These are phyloP conservation scores for Plasmodium knowlesi DNA, from an alignment of 169 alveolate species.

Conservation along the genomic window DNA sequence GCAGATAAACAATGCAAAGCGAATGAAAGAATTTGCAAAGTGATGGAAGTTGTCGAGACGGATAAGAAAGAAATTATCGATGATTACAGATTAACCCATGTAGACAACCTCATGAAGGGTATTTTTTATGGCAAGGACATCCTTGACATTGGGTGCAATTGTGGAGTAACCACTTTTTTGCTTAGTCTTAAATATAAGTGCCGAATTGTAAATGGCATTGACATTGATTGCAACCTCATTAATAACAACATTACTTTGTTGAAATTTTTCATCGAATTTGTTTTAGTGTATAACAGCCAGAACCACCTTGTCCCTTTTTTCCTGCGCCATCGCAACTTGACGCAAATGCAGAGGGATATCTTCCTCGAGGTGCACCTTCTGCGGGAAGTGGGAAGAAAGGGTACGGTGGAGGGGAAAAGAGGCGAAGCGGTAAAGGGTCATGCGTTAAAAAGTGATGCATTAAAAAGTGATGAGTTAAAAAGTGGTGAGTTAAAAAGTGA, in stretches of 20 bases:
- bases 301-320: slow-evolving; percentile 37
- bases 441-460: neutral
- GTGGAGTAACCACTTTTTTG: slow-evolving; percentile 37
- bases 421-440: neutral
- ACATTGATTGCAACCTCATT: slow-evolving; percentile 33
- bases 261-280: slow-evolving; percentile 32
- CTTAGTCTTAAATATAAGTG: slow-evolving; percentile 51
- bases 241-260: slow-evolving; percentile 24
- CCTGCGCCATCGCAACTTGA: neutral
- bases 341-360: slow-evolving; percentile 2
- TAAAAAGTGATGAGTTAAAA: neutral
- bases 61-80: neutral
- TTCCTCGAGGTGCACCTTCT: slow-evolving; percentile 19
- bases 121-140: slow-evolving; percentile 33
- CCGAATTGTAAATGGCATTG: slow-evolving; percentile 52
- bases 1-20: neutral
- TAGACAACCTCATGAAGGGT: slow-evolving; percentile 11
- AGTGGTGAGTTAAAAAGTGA: neutral
- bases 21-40: neutral
- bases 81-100: slow-evolving; percentile 42
- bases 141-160: slow-evolving; percentile 64
- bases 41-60: neutral
- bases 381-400: neutral
- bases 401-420: neutral
- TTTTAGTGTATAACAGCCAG: slow-evolving; percentile 32